Percentiles rank a stretch among this genome's conserved stretches.
These are phyloP conservation scores for Tricholoma flavovirens DNA, from an alignment of 768 basidiomycete genomes.

Conservation along the genomic window DNA sequence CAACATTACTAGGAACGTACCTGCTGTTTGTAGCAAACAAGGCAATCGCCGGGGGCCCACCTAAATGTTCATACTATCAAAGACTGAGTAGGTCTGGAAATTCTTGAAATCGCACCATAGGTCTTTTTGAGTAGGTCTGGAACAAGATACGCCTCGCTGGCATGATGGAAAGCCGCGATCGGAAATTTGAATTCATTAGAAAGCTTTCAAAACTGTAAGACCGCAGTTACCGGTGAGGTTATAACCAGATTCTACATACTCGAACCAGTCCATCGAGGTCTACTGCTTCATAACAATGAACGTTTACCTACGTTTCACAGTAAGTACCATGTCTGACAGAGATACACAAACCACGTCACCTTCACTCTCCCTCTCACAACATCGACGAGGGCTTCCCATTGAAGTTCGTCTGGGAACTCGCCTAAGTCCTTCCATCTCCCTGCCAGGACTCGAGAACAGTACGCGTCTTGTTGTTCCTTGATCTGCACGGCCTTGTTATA, in stretches of 20 bases:
- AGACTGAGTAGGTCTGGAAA: not conserved
- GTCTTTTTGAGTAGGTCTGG: conserved; percentile 69
- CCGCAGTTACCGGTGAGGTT: not conserved
- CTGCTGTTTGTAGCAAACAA: conserved; percentile 58
- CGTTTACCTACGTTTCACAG: conserved; percentile 35
- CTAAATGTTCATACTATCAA: conserved; percentile 23
- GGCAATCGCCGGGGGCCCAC: conserved; percentile 67
- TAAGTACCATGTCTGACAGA: not conserved
- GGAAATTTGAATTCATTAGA: conserved; percentile 84
- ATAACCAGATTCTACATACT: conserved; percentile 32
- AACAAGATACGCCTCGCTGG: conserved; percentile 78
- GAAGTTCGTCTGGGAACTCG: conserved; percentile 63
- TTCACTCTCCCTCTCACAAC: conserved; percentile 75
- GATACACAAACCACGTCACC: conserved; percentile 26
- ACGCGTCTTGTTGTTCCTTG: conserved; percentile 63
- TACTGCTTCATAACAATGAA: conserved; percentile 53
- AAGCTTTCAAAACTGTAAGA: conserved; percentile 35
- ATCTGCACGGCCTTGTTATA: conserved; percentile 63
- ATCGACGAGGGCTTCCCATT: conserved; percentile 78
- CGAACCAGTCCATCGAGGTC: conserved; percentile 70
- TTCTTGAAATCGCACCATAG: conserved; percentile 38
- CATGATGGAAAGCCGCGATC: conserved; percentile 73
- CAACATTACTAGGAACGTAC: conserved; percentile 11
- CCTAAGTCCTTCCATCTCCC: conserved; percentile 45
- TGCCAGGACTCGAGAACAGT: conserved; percentile 44